Base-by-base conservation (phyloP, 352 stramenopile species). In the Discostella stelligera region DNA sequence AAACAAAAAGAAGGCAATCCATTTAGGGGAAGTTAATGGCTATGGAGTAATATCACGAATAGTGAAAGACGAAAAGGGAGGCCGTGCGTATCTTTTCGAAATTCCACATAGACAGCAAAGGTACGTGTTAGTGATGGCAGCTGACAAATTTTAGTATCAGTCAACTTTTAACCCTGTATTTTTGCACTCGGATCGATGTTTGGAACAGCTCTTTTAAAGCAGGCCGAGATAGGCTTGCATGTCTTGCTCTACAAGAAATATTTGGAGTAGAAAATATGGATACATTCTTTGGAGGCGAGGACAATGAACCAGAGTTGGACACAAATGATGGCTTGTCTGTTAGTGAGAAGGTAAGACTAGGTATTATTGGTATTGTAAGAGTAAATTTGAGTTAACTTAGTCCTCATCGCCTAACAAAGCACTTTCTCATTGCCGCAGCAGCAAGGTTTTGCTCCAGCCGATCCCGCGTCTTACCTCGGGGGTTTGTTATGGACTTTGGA, bases 401-500 rank as follows among this genome's bases (percentile, higher is more conserved):
- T 48, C 52, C 21, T 66, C 18, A n/a, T n/a, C n/a, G n/a, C n/a
- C n/a, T n/a, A n/a, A n/a, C n/a, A n/a, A n/a, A n/a, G n/a, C n/a
- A 32, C 50, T 18, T 21, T 50, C 16, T 7, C 66, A 66, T 37
- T 61, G 25, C 27, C 55, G 25, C 76, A 69, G 50, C 50, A 58
- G 50, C 58, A 68, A 80, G 46, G 74, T 80, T 23, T 49, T 30
- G 77, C 61, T 20, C 10, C 66, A 63, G 70, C 60, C 13, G 80
- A 83, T 49, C 66, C 84, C 21, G 68, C 80, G 16, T 71, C 59
- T 48, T 93, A 93, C 48, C 56, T 91, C 32, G 79, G 62, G 27
- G 87, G 85, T 20, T 52, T 93, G 1, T 30, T 93, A 1, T 93
- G 85, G 85, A 90, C 81, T 60, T 62, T 93, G 54, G 78, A 91